These are phyloP conservation scores for Diaporthe humulicola DNA, from an alignment of 2,329 filamentous ascomycete species.

Conservation along the genomic window DNA sequence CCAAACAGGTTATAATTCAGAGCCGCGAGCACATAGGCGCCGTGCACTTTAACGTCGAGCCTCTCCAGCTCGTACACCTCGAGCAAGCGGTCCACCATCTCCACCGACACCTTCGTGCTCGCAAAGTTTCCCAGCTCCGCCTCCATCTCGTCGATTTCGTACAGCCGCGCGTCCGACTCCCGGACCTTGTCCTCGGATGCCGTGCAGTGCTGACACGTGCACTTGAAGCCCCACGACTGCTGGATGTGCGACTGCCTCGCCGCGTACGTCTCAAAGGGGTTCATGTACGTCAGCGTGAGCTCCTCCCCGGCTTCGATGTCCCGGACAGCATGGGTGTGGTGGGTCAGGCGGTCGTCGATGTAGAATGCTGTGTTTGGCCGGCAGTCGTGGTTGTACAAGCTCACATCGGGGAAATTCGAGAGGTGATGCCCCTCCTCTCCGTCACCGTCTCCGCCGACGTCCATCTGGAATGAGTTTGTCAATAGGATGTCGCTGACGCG, in stretches of 20 bases:
- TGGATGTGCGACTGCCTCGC: constrained; percentile 46
- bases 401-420: constrained; percentile 49
- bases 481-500: constrained; percentile 45
- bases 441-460: constrained; percentile 1
- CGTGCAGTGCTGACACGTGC: constrained; percentile 50
- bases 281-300: constrained; percentile 53
- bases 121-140: constrained; percentile 32
- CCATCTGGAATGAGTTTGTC: constrained; percentile 47
- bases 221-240: constrained; percentile 52
- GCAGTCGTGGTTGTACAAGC: constrained; percentile 53
- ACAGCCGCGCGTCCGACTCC: constrained; percentile 46
- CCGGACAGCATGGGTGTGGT: constrained; percentile 50
- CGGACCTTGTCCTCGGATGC: constrained; percentile 31
- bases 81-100: constrained; percentile 60
- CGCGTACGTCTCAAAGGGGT: constrained; percentile 46
- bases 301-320: constrained; percentile 50
- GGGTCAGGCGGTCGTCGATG: constrained; percentile 49
- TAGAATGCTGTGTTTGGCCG: constrained; percentile 51
- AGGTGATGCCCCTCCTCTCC: constrained; percentile 27
- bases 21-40: constrained; percentile 52
- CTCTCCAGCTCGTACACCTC: constrained; percentile 63
- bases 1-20: constrained; percentile 50
- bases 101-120: constrained; percentile 52
- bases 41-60: constrained; percentile 62
- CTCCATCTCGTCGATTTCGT: constrained; percentile 46